Evolutionary conservation across 768 basidiomycete species (phyloP), one percentile per base, ranked within the genome.

Genomic region (Termitomyces sp.): DNA sequence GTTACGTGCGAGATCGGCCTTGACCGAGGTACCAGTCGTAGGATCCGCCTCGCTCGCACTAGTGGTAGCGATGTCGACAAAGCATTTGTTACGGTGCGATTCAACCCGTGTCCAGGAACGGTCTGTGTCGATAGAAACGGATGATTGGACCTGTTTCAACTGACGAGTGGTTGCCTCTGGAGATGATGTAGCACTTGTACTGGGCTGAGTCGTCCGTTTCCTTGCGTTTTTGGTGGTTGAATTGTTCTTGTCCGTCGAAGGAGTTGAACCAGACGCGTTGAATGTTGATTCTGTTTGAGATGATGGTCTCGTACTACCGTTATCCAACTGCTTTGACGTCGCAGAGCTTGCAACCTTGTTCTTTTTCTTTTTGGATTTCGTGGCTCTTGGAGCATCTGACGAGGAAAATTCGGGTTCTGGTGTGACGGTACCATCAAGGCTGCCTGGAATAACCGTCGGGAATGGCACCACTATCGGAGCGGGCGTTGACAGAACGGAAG

Each of bases 51-150:
- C 66, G 36, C 81, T 82, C 12, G 81, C 71, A 68, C 85, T 85
- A 62, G 76, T 80, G 59, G 77, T 80, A 18, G 75, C 74, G 32
- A 72, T 58, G 35, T 76, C 74, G 43, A 71, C 74, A 18, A 69
- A 68, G 26, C 70, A 46, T 56, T 63, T 51, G 52, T 60, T 51
- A 12, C 64, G 75, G 56, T 73, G 76, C n/a, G 79, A 73, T 62
- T 82, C 81, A n/a, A 90, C 84, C 57, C 84, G 85, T 23, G 88
- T 89, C 89, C 89, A 90, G 5, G 85, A 84, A 36, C 79, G 76
- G 62, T 88, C 85, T 2, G 80, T 82, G 59, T 82, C 82, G 54
- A 71, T 67, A 16, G 73, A 77, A 46, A 71, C 69, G 58, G 77
- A 72, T 57, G 76, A 72, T 58, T 71, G 67, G 32, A 72, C 58